Conservation (phyloP, 1,139 yeast genomes). For the Hyphopichia buzzinii region DNA sequence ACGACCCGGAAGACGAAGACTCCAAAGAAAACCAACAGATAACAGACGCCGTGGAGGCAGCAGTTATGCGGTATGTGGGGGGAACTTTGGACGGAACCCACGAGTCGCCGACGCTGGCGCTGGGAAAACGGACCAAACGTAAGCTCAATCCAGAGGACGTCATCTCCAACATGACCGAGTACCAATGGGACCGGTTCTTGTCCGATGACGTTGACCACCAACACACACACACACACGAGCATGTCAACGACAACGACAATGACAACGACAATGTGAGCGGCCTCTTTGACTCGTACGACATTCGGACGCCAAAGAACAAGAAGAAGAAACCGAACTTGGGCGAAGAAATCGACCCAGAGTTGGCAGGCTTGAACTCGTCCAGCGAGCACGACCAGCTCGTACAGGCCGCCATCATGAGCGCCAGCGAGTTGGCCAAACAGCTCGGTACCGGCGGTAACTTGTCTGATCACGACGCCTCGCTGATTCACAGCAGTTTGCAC, state of each 20-base stretch:
- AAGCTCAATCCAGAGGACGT: constrained; percentile 26
- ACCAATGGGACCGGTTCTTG: constrained; percentile 54
- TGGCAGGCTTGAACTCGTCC: constrained; percentile 46
- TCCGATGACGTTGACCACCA: constrained; percentile 33
- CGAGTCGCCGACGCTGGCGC: constrained; percentile 1
- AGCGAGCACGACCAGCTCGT: constrained; percentile 60
- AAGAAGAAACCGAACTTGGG: constrained; percentile 9
- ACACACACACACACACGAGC: too few species aligned
- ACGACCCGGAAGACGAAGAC: constrained; percentile 20
- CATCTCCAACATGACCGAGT: constrained; percentile 37
- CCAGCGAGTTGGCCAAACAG: constrained; percentile 59
- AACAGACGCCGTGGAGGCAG: constrained; percentile 66
- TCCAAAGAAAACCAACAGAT: constrained; percentile 37
- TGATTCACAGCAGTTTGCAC: constrained; percentile 11
- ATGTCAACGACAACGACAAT: constrained; percentile 5
- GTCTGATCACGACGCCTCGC: constrained; percentile 12
- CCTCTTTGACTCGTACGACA: constrained; percentile 1
- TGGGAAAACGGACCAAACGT: constrained; percentile 13
- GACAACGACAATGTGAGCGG: constrained; percentile 10
- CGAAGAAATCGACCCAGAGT: constrained; percentile 59
- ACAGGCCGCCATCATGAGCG: constrained; percentile 66
- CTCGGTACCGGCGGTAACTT: constrained; percentile 20
- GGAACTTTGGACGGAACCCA: constrained; percentile 44
- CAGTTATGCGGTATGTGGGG: constrained; percentile 69
- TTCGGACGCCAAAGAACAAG: constrained; percentile 10